Base-by-base conservation (phyloP, 2,329 filamentous ascomycete genomes). In the Ilyonectria mors-panacis region DNA sequence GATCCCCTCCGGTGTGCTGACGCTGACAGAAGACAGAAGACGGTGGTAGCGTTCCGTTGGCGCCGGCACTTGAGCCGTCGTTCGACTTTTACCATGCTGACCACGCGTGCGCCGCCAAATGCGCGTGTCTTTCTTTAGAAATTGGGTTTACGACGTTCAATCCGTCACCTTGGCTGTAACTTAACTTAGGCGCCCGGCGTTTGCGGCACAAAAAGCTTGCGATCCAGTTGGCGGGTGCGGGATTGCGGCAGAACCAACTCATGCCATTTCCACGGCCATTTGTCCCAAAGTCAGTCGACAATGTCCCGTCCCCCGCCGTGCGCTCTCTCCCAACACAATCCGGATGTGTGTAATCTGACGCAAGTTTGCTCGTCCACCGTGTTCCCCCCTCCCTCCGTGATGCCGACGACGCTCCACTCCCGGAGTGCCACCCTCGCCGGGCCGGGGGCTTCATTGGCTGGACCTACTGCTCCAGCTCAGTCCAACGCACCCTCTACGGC, bases 221-320 rank as follows among this genome's bases (percentile, higher is more conserved):
- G 39, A 17, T 28, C 17, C 39, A 19, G 39, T 17, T 10, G 37
- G 13, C 13, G 37, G 39, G 15, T 42, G 15, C 39, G 15, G 39
- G 39, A 26, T 8, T 42, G 15, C n/a, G 39, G 39, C 13, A 15
- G 37, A 39, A 39, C 65, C 66, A 51, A 56, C 67, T 75, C 66
- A 69, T 70, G 63, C 67, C 70, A 75, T 75, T 59, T 54, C 56
- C n/a, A 33, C 23, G 50, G 42, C 39, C 26, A 47, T 44, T 66
- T 65, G 23, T 10, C 30, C 33, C 19, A 21, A 59, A 42, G 57
- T 54, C 15, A 61, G 59, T 61, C 59, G 59, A 54, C 54, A 23
- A 23, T 51, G 12, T 37, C 23, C n/a, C 37, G 39, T 17, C 10
- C 10, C 10, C 2, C 5, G 2, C n/a, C n/a, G n/a, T n/a, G n/a